Evolutionary conservation across 2,329 filamentous ascomycete genomes (phyloP), one percentile per base, ranked within the genome.

Genomic region (Microsporum ferrugineum): DNA sequence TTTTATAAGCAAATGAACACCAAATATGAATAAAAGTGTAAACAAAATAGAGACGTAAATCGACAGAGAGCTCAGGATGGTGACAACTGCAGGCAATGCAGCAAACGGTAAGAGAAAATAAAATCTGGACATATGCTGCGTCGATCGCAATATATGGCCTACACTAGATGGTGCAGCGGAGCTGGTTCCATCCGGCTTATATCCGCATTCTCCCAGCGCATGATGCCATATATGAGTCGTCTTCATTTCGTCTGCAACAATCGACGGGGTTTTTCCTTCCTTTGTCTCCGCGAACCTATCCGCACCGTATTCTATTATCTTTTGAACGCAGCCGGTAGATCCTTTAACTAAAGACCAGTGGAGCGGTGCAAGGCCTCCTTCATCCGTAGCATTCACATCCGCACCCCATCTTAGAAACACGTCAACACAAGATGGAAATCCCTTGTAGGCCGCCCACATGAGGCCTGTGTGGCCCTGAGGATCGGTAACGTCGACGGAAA

Each of bases 391-490:
- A 73, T 95, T 90, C 6, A 96, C 90, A 71, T 91, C 94, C 41
- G 94, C 94, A 59, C 94, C 95, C 91, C 94, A 99, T 67, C 91
- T 85, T 62, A 99, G 77, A 66, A 96, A 92, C 49, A 97, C 75
- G 71, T 97, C 94, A 56, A 97, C 92, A 68, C 90, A 95, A 55
- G 88, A 86, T 0, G 92, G 89, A 71, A 87, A 96, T 39, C 95
- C 94, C 75, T 99, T 99, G 78, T 99, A 99, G 14, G 92, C 92
- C 17, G 94, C 90, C 94, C 94, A 99, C 94, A 99, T 99, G 63
- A 99, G 80, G 63, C 87, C 88, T 0, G 94, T 97, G 74, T 99
- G 95, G 4, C 91, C 90, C 71, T 91, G 92, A 58, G 84, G 84
- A 75, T 99, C 94, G 59, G 87, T 81, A 4, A 94, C 88, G 71